Percentiles rank a stretch among this genome's conserved stretches.
Evolutionary conservation across 2,329 filamentous ascomycete genomes (phyloP).

Genomic region (Neonectria hederae): DNA sequence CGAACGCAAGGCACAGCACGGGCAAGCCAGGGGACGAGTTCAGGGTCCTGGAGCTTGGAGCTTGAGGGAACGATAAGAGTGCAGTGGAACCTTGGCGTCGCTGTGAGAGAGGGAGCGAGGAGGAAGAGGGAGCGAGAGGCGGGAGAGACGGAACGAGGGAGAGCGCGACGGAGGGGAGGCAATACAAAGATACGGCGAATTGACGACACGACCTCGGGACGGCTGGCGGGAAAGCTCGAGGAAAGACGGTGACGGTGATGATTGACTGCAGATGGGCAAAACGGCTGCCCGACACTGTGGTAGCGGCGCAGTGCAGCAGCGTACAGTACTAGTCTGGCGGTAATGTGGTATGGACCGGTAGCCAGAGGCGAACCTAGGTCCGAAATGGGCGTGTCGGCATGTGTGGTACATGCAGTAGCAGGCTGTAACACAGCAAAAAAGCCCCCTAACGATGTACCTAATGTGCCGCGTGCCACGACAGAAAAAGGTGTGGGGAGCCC

Average conservation of each 20-base stretch:
- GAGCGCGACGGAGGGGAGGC: neutral
- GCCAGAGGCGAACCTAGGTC: neutral
- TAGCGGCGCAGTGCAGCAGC: neutral
- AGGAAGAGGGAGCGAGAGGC: neutral
- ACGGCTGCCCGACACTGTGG: conserved; percentile 1
- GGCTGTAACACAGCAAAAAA: neutral
- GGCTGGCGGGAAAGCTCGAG: neutral
- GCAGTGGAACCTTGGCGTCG: neutral
- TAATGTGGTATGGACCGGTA: conserved; percentile 12
- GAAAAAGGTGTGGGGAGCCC: conserved; percentile 2
- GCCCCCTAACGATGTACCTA: neutral
- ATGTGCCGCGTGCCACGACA: conserved; percentile 16
- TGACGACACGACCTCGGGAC: neutral
- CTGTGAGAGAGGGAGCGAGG: neutral
- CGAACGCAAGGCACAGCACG: conserved; percentile 36
- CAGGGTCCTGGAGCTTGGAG: conserved; percentile 1
- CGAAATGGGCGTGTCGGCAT: no score
- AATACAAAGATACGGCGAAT: neutral
- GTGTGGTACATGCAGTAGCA: neutral
- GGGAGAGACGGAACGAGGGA: neutral
- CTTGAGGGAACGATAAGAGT: neutral
- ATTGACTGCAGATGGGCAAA: conserved; percentile 4
- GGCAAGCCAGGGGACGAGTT: neutral
- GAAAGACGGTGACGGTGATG: conserved; percentile 18
- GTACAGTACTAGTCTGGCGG: neutral